Conservation (phyloP, 2,329 filamentous ascomycete genomes). For the Trichoderma breve region DNA sequence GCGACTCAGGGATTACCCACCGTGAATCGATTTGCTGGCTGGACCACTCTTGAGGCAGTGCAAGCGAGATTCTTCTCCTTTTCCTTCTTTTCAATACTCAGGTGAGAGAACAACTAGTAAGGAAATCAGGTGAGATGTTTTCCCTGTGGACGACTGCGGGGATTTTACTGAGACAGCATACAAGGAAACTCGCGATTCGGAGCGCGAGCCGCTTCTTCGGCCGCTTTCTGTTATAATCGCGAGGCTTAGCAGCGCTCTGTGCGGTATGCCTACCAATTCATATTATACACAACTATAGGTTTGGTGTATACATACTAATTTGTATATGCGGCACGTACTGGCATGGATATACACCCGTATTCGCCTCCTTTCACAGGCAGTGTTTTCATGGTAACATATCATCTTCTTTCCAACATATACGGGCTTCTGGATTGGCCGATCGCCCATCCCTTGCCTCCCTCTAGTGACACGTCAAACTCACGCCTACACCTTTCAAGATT, state of each 20-base stretch:
- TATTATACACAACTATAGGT: not conserved
- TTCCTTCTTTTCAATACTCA: not conserved
- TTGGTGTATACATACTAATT: not conserved
- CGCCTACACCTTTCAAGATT: not conserved
- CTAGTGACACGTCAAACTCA: not conserved
- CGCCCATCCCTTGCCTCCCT: not conserved
- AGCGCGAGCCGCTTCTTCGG: not conserved
- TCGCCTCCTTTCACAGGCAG: not conserved
- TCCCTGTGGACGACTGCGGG: not conserved
- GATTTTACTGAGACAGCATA: not conserved
- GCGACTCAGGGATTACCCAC: not conserved
- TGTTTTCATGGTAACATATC: not conserved
- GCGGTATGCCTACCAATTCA: too few relatives aligned
- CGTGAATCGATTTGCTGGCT: not conserved
- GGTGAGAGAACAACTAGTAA: not conserved
- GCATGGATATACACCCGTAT: not conserved
- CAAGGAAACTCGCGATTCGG: not conserved
- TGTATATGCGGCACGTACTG: not conserved
- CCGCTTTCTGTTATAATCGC: not conserved
- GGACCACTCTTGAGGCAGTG: not conserved
- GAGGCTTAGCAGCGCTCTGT: not conserved
- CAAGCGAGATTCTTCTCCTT: conserved; percentile 8
- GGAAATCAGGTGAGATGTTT: not conserved
- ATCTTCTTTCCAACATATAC: not conserved
- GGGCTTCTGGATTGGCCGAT: not conserved